Conservation (phyloP, 208 protist genomes). For the Borovskyia barvae region DNA sequence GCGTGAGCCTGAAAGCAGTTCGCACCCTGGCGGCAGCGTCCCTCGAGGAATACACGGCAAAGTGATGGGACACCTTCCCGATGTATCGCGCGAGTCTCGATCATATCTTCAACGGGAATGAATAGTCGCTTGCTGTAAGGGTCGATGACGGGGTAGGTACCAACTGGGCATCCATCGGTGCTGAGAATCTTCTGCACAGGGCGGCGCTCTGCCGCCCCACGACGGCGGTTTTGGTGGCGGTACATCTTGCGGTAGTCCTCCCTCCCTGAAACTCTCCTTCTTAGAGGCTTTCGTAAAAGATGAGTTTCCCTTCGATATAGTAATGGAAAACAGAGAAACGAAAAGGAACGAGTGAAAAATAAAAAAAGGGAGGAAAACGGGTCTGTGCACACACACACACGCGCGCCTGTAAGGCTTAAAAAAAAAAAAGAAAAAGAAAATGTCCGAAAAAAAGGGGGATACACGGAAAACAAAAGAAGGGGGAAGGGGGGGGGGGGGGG, state of each 20-base stretch:
- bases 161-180: conserved; percentile 38
- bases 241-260: too few relatives aligned
- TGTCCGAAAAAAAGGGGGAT: too few relatives aligned
- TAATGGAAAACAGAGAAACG: neutral
- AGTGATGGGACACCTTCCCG: conserved; percentile 75
- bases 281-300: too few relatives aligned
- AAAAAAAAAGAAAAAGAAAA: neutral
- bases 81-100: conserved; percentile 75
- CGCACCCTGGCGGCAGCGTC: conserved; percentile 71
- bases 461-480: too few relatives aligned
- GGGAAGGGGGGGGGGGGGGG: neutral
- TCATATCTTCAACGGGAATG: conserved; percentile 57
- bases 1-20: conserved; percentile 83
- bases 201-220: conserved; percentile 13
- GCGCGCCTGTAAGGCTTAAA: conserved; percentile 3
- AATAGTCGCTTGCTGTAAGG: conserved; percentile 72
- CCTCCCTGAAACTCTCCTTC: too few relatives aligned
- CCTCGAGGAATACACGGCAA: conserved; percentile 73
- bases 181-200: conserved; percentile 54
- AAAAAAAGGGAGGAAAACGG: neutral
- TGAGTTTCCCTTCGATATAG: too few relatives aligned
- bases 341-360: neutral
- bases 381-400: conserved; percentile 2
- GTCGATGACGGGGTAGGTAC: conserved; percentile 82
- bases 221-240: conserved; percentile 30